phyloP scores from a whole-genome alignment of 805 yeast species.

The Metschnikowia lochheadii region DNA sequence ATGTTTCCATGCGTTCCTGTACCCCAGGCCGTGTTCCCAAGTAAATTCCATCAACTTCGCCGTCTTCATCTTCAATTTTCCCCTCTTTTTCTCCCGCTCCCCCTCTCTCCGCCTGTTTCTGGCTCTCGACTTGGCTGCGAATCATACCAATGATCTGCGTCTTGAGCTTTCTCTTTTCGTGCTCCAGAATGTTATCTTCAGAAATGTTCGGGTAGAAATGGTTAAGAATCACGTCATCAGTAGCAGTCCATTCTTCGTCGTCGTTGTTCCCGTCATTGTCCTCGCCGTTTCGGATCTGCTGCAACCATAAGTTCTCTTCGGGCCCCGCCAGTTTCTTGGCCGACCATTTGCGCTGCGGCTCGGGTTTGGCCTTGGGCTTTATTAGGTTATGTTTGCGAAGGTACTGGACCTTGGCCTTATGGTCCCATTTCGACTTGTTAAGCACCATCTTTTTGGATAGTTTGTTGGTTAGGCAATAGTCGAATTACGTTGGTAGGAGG shows the following conservation, averaged over 20 bases:
- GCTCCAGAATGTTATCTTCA: conserved; percentile 28
- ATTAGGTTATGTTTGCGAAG: conserved; percentile 39
- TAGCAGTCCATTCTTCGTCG: conserved; percentile 40
- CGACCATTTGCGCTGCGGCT: conserved; percentile 24
- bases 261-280: conserved; percentile 14
- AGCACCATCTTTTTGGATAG: conserved; percentile 29
- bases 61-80: too few species aligned
- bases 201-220: conserved; percentile 40
- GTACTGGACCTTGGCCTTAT: conserved; percentile 37
- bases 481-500: too few species aligned
- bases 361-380: conserved; percentile 12
- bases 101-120: not conserved
- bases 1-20: not conserved
- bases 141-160: conserved; percentile 27
- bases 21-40: conserved; percentile 22
- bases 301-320: conserved; percentile 11
- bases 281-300: conserved; percentile 1
- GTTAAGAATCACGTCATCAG: conserved; percentile 37
- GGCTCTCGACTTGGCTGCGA: conserved; percentile 4
- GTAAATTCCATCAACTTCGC: conserved; percentile 32
- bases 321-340: conserved; percentile 21
- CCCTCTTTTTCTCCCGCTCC: too few species aligned
- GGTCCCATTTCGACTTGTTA: conserved; percentile 43
- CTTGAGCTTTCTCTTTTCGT: conserved; percentile 35
- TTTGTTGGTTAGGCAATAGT: too few species aligned